Percentiles rank a stretch among this genome's conserved stretches.
These are phyloP conservation scores for Daldinia grandis DNA, from an alignment of 495 filamentous ascomycete species.

Conservation along the genomic window DNA sequence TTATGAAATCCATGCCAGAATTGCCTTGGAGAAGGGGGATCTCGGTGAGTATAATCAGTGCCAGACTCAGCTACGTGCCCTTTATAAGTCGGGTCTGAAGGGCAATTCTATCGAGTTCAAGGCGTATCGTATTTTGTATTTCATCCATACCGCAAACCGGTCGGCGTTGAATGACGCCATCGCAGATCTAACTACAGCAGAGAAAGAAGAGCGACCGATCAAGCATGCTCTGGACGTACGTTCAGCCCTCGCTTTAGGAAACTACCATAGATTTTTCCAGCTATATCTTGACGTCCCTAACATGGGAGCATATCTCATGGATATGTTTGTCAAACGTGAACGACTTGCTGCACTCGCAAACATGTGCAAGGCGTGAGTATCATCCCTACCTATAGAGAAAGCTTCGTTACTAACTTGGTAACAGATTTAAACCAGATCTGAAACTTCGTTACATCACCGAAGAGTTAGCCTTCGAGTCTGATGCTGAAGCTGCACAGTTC, in stretches of 20 bases:
- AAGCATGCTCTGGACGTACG: slow-evolving; percentile 92
- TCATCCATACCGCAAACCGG: slow-evolving; percentile 98
- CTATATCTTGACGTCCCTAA: slow-evolving; percentile 93
- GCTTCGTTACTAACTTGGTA: slow-evolving; percentile 47
- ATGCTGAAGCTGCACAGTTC: slow-evolving; percentile 89
- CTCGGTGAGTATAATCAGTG: slow-evolving; percentile 99
- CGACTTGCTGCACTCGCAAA: slow-evolving; percentile 86
- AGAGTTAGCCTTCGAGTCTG: slow-evolving; percentile 93
- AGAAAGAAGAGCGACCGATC: slow-evolving; percentile 83
- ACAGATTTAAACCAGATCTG: slow-evolving; percentile 89
- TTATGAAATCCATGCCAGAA: slow-evolving; percentile 97
- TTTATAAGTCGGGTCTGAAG: slow-evolving; percentile 85
- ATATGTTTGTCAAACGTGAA: slow-evolving; percentile 96
- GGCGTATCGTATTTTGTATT: slow-evolving; percentile 99
- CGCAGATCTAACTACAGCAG: slow-evolving; percentile 96
- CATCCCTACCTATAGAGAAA: background rate
- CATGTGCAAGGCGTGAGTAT: slow-evolving; percentile 92
- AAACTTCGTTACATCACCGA: slow-evolving; percentile 91
- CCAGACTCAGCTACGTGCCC: slow-evolving; percentile 91
- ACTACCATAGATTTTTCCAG: slow-evolving; percentile 97
- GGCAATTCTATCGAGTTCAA: slow-evolving; percentile 96
- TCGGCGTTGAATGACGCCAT: slow-evolving; percentile 97
- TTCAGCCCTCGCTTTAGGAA: slow-evolving; percentile 89
- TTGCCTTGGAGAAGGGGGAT: slow-evolving; percentile 98
- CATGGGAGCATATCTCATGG: slow-evolving; percentile 98